phyloP scores from a whole-genome alignment of 139 green algal species.

The Zygnema circumcarinatum region DNA sequence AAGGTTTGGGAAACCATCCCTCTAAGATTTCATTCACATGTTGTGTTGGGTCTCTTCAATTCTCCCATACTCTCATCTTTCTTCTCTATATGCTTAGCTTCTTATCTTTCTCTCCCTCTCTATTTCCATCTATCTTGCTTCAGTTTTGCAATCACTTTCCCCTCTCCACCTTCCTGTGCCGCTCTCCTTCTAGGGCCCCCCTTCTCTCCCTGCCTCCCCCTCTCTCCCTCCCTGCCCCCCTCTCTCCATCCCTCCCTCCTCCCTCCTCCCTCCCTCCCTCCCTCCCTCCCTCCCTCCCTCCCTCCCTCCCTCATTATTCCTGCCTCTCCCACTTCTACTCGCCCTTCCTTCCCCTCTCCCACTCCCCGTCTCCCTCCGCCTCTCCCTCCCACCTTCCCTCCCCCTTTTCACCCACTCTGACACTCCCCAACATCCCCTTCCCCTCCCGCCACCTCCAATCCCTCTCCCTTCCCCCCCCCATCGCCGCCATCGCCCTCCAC shows the following conservation, averaged over 20 bases:
- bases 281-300: background rate
- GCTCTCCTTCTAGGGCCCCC: too few relatives aligned
- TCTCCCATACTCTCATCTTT: conserved; percentile 21
- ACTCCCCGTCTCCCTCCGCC: background rate
- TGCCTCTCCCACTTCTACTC: background rate
- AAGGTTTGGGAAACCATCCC: too few relatives aligned
- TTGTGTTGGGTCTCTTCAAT: background rate
- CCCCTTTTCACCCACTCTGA: background rate
- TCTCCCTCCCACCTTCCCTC: background rate
- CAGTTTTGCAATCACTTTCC: too few relatives aligned
- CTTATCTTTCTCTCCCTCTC: too few relatives aligned
- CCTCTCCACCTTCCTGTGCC: too few relatives aligned
- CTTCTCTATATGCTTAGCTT: conserved; percentile 24
- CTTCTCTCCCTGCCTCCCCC: conserved; percentile 26
- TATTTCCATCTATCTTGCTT: too few relatives aligned
- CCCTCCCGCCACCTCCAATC: background rate
- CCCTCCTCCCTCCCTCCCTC: background rate
- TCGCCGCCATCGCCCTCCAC: background rate
- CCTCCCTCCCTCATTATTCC: background rate
- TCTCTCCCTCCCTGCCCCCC: background rate
- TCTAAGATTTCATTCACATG: too few relatives aligned
- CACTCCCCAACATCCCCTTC: background rate
- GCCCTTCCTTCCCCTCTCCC: background rate
- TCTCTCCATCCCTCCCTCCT: background rate
- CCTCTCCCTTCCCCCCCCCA: background rate